A percentile compares a stretch with the other conserved stretches of the same genome.
Evolutionary conservation across 192 early-diverging fungal genomes (phyloP).

Genomic region (Linderina pennispora): DNA sequence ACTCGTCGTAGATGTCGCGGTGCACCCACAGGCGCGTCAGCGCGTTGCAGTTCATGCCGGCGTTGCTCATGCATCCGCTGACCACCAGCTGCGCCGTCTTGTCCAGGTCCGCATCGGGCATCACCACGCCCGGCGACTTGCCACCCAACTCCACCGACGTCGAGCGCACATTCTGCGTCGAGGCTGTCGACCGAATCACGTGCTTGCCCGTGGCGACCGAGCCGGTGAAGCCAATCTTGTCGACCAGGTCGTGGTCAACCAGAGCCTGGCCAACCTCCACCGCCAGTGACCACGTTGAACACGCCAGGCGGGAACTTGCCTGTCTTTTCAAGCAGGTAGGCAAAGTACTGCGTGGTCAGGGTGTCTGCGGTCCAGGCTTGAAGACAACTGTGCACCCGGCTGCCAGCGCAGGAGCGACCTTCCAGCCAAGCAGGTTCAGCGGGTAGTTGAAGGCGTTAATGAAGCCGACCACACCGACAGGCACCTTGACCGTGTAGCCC

Average conservation of each 20-base stretch:
- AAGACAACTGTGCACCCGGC: constrained; percentile 47
- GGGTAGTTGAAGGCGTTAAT: constrained; percentile 64
- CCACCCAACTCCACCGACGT: constrained; percentile 55
- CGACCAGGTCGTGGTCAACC: constrained; percentile 40
- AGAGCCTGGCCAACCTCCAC: constrained; percentile 41
- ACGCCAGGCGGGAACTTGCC: constrained; percentile 47
- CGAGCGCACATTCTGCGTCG: constrained; percentile 29
- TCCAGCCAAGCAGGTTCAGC: constrained; percentile 45
- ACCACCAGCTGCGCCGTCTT: constrained; percentile 37
- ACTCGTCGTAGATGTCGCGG: constrained; percentile 54
- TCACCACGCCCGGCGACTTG: constrained; percentile 52
- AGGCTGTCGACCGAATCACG: constrained; percentile 47
- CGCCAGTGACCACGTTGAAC: constrained; percentile 50
- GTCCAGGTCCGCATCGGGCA: constrained; percentile 47
- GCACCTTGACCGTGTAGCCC: constrained; percentile 46
- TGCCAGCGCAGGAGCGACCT: constrained; percentile 45
- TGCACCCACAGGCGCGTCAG: constrained; percentile 67
- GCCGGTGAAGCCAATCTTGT: constrained; percentile 54
- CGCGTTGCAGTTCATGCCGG: constrained; percentile 74
- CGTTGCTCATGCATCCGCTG: constrained; percentile 53
- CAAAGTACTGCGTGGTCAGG: constrained; percentile 53
- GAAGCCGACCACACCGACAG: constrained; percentile 47
- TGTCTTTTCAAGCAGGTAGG: constrained; percentile 33
- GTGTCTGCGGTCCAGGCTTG: constrained; percentile 56
- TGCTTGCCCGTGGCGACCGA: constrained; percentile 48